Conservation (phyloP, 108 stramenopile genomes). For the Craspedostauros australis region DNA sequence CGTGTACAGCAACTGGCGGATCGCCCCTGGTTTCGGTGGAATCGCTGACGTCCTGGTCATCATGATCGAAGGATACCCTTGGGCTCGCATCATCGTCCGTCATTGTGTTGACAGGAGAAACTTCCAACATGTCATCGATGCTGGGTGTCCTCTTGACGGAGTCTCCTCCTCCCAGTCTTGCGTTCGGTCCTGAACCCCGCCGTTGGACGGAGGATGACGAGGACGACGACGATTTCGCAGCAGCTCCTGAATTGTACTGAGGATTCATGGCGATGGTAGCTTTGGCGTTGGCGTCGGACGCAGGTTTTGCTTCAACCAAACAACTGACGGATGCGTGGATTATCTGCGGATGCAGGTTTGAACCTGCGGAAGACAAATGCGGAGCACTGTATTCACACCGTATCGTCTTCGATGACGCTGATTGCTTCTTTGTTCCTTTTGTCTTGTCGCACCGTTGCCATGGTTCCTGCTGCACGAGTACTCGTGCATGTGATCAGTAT, state of each 20-base stretch:
- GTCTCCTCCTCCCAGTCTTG: not conserved
- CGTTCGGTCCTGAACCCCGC: not conserved
- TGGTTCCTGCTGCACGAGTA: no score
- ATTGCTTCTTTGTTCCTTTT: no score
- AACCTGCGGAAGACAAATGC: no score
- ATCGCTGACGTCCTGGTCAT: not conserved
- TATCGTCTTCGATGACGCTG: no score
- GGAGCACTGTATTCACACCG: no score
- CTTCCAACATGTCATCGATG: constrained; percentile 22
- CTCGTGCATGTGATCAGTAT: no score
- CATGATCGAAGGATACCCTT: no score
- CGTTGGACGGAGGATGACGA: constrained; percentile 4
- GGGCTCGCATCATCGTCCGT: no score
- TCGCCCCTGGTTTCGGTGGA: no score
- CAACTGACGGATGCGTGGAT: constrained; percentile 9
- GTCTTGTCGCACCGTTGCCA: no score
- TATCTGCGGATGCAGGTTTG: no score
- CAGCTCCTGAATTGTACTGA: not conserved
- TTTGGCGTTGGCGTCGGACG: constrained; percentile 2
- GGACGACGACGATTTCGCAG: not conserved
- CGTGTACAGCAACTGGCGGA: no score
- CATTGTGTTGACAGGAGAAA: constrained; percentile 19
- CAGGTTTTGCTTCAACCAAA: constrained; percentile 1
- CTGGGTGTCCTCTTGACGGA: constrained; percentile 9
- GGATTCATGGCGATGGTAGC: constrained; percentile 20